phyloP scores from a whole-genome alignment of 495 filamentous ascomycete species.

The Aspergillus sclerotiicarbonarius region DNA sequence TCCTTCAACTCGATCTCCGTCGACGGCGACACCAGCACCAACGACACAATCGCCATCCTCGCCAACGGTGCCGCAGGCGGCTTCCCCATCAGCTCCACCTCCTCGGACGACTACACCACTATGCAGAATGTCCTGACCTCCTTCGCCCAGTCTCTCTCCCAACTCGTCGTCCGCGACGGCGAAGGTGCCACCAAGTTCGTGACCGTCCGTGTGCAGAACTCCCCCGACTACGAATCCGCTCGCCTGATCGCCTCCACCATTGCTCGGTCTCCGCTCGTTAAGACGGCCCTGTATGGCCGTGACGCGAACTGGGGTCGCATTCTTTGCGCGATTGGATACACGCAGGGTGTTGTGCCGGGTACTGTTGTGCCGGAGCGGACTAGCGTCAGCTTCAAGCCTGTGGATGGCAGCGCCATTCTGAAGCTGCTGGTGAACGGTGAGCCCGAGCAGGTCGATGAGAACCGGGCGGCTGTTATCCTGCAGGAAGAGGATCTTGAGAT shows the following conservation, averaged over 20 bases:
- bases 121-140: constrained; percentile 68
- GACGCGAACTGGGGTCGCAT: constrained; percentile 99
- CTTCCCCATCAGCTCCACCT: constrained; percentile 50
- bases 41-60: constrained; percentile 91
- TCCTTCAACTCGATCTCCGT: constrained; percentile 98
- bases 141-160: constrained; percentile 80
- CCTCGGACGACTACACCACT: constrained; percentile 60
- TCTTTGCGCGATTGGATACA: constrained; percentile 90
- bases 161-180: constrained; percentile 92
- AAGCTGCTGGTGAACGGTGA: constrained; percentile 87
- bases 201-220: constrained; percentile 79
- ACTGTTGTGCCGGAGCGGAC: constrained; percentile 77
- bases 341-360: constrained; percentile 61
- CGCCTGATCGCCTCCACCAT: constrained; percentile 79
- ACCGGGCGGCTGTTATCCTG: constrained; percentile 78
- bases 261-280: constrained; percentile 91
- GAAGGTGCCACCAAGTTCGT: constrained; percentile 99
- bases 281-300: constrained; percentile 93
- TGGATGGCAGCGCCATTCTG: constrained; percentile 75
- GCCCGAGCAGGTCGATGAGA: constrained; percentile 90
- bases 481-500: constrained; percentile 85
- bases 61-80: constrained; percentile 94
- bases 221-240: constrained; percentile 62
- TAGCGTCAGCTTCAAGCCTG: constrained; percentile 87
- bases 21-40: constrained; percentile 94